phyloP scores from a whole-genome alignment of 345 rosid species.

The Boechera retrofracta region DNA sequence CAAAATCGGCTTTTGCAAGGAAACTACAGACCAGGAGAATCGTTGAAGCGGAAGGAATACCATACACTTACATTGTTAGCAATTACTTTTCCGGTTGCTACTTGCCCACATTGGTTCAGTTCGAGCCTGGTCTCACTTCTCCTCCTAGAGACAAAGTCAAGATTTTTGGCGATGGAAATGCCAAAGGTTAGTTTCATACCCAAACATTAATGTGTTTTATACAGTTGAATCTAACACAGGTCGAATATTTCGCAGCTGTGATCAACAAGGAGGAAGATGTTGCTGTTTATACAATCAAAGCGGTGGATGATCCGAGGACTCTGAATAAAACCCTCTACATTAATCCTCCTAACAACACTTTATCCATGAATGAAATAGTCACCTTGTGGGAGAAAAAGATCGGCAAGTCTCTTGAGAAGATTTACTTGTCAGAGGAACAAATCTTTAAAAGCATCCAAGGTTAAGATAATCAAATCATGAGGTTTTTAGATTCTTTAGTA shows the following conservation, averaged over 20 bases:
- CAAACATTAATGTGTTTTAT: neutral
- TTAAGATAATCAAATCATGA: conserved; percentile 2
- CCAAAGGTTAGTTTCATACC: conserved; percentile 48
- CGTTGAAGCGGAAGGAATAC: conserved; percentile 64
- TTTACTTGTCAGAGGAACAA: conserved; percentile 59
- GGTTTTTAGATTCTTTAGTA: neutral
- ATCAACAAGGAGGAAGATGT: conserved; percentile 65
- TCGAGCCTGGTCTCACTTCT: conserved; percentile 50
- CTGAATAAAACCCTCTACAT: conserved; percentile 64
- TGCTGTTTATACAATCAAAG: conserved; percentile 56
- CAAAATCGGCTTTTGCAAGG: conserved; percentile 46
- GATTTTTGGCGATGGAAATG: conserved; percentile 64
- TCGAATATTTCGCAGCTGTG: conserved; percentile 47
- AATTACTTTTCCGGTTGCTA: conserved; percentile 59
- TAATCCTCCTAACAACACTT: conserved; percentile 59
- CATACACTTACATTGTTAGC: conserved; percentile 56
- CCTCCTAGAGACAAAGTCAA: conserved; percentile 70
- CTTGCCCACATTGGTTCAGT: conserved; percentile 54
- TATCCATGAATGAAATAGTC: conserved; percentile 64
- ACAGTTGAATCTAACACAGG: neutral
- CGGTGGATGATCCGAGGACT: conserved; percentile 69
- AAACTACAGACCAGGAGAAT: conserved; percentile 60
- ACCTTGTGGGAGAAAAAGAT: conserved; percentile 74
- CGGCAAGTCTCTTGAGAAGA: conserved; percentile 62
- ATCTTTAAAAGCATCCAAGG: conserved; percentile 63